Conservation (phyloP, 208 protist species). For the Crithidia thermophila region DNA sequence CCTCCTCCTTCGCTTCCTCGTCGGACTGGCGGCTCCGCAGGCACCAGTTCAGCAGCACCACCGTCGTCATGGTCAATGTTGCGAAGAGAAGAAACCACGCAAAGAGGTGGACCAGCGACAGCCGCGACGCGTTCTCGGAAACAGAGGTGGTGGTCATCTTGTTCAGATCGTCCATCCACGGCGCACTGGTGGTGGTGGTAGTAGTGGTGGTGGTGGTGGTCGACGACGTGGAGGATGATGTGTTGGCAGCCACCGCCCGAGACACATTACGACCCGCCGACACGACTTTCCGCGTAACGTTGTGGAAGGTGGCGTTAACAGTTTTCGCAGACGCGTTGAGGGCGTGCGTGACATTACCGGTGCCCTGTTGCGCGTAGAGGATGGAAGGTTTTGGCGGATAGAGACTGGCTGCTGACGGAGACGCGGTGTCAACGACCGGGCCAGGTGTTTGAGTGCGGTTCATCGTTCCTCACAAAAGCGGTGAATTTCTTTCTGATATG, state of each 20-base stretch:
- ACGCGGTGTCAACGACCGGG: not conserved
- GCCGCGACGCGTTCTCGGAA: constrained; percentile 16
- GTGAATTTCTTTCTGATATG: not conserved
- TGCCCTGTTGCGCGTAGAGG: not conserved
- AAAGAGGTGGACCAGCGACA: constrained; percentile 36
- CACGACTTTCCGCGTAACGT: too few species aligned
- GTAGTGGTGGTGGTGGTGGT: not conserved
- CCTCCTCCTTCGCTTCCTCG: constrained; percentile 8
- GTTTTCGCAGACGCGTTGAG: not conserved
- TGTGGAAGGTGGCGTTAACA: constrained; percentile 5
- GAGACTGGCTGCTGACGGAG: not conserved
- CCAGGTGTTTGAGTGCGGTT: not conserved
- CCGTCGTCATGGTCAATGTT: constrained; percentile 37
- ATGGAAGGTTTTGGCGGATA: not conserved
- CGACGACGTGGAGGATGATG: not conserved
- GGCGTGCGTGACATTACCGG: not conserved
- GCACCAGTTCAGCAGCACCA: constrained; percentile 52
- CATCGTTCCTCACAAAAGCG: not conserved
- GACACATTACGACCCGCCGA: too few species aligned
- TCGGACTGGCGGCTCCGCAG: constrained; percentile 35
- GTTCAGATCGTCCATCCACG: constrained; percentile 5
- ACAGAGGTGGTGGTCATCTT: constrained; percentile 23
- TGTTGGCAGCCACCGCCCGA: too few species aligned
- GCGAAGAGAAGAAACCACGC: constrained; percentile 44
- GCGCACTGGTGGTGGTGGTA: not conserved